Conservation (phyloP, 2,329 filamentous ascomycete species). For the Talaromyces sp. region DNA sequence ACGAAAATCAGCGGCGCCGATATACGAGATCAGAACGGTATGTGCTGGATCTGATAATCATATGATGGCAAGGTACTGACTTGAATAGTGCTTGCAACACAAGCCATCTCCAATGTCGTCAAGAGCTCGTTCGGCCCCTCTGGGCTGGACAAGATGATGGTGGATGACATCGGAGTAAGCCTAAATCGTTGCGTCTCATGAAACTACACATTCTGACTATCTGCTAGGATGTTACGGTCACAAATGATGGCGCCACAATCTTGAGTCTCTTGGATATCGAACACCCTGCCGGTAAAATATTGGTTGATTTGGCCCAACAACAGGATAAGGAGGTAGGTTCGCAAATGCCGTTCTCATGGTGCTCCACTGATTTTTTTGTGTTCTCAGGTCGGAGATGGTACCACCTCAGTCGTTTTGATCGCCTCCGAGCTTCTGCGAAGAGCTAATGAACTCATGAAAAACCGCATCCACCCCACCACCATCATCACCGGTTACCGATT, state of each 20-base stretch:
- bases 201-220: conserved; percentile 24
- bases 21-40: conserved; percentile 95
- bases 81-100: conserved; percentile 76
- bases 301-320: conserved; percentile 95
- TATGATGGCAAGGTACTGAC: conserved; percentile 17
- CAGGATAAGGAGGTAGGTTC: conserved; percentile 79
- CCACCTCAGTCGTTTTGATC: conserved; percentile 95
- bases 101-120: conserved; percentile 97
- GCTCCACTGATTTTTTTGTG: conserved; percentile 13
- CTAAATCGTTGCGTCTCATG: conserved; percentile 24
- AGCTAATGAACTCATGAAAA: conserved; percentile 98
- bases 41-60: conserved; percentile 31
- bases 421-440: conserved; percentile 89
- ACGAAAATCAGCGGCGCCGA: conserved; percentile 96
- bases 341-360: conserved; percentile 8
- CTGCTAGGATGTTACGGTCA: conserved; percentile 87
- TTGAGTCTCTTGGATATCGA: conserved; percentile 93
- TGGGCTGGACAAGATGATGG: conserved; percentile 99
- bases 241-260: conserved; percentile 97
- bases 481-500: conserved; percentile 98
- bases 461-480: conserved; percentile 98
- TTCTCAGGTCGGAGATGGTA: conserved; percentile 80
- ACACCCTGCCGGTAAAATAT: conserved; percentile 95
- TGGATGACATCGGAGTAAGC: conserved; percentile 92
- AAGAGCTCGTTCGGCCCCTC: conserved; percentile 98